Evolutionary conservation across 495 filamentous ascomycete species (phyloP).

Genomic region (Saxophila tyrrhenica): DNA sequence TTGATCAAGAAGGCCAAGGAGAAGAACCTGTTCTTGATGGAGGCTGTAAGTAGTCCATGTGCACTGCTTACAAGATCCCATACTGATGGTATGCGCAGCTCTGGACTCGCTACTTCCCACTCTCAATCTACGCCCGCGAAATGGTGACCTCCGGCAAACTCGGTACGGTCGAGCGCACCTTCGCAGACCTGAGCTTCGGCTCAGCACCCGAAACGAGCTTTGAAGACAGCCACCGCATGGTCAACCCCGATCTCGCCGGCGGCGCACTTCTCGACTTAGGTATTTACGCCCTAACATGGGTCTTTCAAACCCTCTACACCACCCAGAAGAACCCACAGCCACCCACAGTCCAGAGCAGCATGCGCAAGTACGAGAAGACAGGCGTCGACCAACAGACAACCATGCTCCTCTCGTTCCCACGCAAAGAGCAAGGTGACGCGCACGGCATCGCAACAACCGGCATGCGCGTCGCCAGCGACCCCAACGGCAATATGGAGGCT

Average conservation of each 20-base stretch:
- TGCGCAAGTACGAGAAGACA: conserved; percentile 65
- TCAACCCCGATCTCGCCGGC: conserved; percentile 74
- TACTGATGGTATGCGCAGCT: conserved; percentile 31
- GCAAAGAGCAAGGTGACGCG: conserved; percentile 26
- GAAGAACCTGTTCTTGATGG: conserved; percentile 90
- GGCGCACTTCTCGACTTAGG: conserved; percentile 78
- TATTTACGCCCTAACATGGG: conserved; percentile 84
- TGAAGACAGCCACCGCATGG: conserved; percentile 62
- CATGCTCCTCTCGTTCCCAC: conserved; percentile 66
- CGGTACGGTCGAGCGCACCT: conserved; percentile 64
- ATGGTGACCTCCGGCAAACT: conserved; percentile 57
- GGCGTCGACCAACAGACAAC: conserved; percentile 76
- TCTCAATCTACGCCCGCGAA: conserved; percentile 63
- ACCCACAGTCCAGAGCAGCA: conserved; percentile 48
- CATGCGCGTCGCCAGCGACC: conserved; percentile 56
- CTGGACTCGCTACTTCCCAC: conserved; percentile 87
- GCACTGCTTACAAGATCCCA: background rate
- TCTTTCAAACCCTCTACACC: conserved; percentile 85
- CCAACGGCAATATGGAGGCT: conserved; percentile 48
- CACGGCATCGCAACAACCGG: conserved; percentile 72
- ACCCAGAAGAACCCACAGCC: conserved; percentile 44
- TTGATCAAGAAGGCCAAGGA: conserved; percentile 57
- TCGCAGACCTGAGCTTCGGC: conserved; percentile 55
- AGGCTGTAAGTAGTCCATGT: conserved; percentile 41
- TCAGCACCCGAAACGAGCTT: conserved; percentile 42